phyloP scores from a whole-genome alignment of 2,329 filamentous ascomycete genomes.

The Trichoderma guizhouense region DNA sequence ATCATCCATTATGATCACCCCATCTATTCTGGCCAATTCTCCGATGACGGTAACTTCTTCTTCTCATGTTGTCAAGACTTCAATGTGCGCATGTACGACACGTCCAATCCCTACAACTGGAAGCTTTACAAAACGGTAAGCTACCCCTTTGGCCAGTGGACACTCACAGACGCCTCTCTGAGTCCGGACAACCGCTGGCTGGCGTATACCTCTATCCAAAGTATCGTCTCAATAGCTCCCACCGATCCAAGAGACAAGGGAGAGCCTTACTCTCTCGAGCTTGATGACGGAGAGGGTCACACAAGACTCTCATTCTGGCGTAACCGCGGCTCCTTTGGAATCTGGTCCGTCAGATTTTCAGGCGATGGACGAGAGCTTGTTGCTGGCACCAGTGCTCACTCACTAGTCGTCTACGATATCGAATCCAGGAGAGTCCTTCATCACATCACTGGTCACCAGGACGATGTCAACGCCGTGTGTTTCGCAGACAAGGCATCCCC shows the following conservation, averaged over 20 bases:
- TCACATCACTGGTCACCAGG: conserved; percentile 70
- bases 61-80: conserved; percentile 91
- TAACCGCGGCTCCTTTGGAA: conserved; percentile 48
- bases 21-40: conserved; percentile 95
- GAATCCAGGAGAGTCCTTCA: conserved; percentile 74
- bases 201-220: conserved; percentile 86
- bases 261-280: conserved; percentile 76
- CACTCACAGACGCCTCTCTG: conserved; percentile 86
- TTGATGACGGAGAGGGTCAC: conserved; percentile 38
- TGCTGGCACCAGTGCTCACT: conserved; percentile 75
- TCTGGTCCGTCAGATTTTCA: conserved; percentile 91
- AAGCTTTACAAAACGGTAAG: conserved; percentile 87
- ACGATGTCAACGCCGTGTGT: conserved; percentile 95
- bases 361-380: conserved; percentile 89
- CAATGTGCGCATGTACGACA: conserved; percentile 95
- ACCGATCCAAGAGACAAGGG: conserved; percentile 81
- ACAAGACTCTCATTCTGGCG: conserved; percentile 27
- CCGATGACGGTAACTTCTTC: conserved; percentile 95
- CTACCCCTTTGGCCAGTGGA: conserved; percentile 90
- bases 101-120: conserved; percentile 92
- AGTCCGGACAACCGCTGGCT: conserved; percentile 90
- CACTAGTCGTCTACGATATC: conserved; percentile 88
- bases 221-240: conserved; percentile 77
- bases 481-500: conserved; percentile 86
- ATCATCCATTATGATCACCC: conserved; percentile 83